These are phyloP conservation scores for Rhexocercosporidium sp. DNA, from an alignment of 2,329 filamentous ascomycete genomes.

Conservation along the genomic window DNA sequence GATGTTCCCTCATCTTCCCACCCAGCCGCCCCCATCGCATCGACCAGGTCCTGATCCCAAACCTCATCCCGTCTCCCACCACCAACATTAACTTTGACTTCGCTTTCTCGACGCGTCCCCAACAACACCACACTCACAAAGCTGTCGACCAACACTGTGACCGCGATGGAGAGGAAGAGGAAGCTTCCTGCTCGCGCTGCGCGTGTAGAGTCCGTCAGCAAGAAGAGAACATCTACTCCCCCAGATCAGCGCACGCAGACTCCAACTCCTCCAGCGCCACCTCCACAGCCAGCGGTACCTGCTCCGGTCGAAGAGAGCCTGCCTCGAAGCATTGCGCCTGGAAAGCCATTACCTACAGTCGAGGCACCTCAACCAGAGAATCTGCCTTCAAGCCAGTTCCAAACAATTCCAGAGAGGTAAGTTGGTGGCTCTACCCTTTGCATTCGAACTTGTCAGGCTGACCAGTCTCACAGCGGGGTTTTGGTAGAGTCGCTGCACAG, in stretches of 20 bases:
- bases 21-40: constrained; percentile 8
- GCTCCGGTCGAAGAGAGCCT: constrained; percentile 49
- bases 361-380: constrained; percentile 68
- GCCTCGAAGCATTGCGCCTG: constrained; percentile 66
- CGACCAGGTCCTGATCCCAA: constrained; percentile 26
- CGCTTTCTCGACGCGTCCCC: constrained; percentile 34
- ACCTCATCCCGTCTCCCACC: constrained; percentile 21
- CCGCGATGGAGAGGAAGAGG: constrained; percentile 66
- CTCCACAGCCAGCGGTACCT: constrained; percentile 34
- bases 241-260: constrained; percentile 57
- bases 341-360: constrained; percentile 74
- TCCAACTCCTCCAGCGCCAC: constrained; percentile 45
- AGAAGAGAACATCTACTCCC: constrained; percentile 62
- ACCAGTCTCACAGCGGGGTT: constrained; percentile 63
- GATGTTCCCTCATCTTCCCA: constrained; percentile 24
- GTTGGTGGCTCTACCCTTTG: constrained; percentile 10
- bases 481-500: constrained; percentile 74
- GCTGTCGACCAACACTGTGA: constrained; percentile 18
- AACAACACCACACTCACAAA: constrained; percentile 23
- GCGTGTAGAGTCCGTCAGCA: constrained; percentile 62
- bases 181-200: constrained; percentile 68
- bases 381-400: constrained; percentile 69
- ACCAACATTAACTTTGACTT: constrained; percentile 20
- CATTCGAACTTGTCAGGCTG: constrained; percentile 7
- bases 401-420: constrained; percentile 75